Conservation (phyloP, 2,329 filamentous ascomycete species). For the Penicillium sp. region DNA sequence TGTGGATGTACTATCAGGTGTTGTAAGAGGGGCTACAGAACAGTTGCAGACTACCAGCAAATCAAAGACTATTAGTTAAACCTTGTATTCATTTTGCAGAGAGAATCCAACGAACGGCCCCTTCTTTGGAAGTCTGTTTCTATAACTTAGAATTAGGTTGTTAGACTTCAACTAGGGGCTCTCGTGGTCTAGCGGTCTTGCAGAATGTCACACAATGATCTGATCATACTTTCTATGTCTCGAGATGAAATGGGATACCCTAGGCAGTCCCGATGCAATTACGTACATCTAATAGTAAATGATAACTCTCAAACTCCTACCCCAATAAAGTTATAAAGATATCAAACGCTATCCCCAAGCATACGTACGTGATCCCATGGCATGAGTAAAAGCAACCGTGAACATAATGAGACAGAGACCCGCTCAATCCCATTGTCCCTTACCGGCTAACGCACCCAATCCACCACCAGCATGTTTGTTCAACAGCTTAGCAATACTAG, state of each 20-base stretch:
- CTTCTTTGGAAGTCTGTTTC: too few species aligned
- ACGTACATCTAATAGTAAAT: background rate
- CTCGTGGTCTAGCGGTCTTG: too few species aligned
- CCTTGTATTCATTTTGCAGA: too few species aligned
- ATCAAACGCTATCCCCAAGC: background rate
- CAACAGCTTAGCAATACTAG: slow-evolving; percentile 36
- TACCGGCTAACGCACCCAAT: slow-evolving; percentile 34
- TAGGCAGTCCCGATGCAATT: background rate
- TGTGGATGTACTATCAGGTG: too few species aligned
- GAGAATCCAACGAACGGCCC: too few species aligned
- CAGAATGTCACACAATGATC: background rate
- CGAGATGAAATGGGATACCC: background rate
- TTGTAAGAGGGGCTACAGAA: too few species aligned
- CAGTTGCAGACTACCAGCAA: too few species aligned
- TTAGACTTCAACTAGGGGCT: too few species aligned
- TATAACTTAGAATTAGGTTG: too few species aligned
- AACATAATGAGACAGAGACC: too few species aligned
- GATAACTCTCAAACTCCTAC: background rate
- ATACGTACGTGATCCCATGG: background rate
- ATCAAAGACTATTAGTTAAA: too few species aligned
- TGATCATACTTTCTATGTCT: background rate
- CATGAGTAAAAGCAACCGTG: background rate
- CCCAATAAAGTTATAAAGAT: background rate
- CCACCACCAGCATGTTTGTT: slow-evolving; percentile 39
- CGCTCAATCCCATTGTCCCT: slow-evolving; percentile 41